Evolutionary conservation across 495 filamentous ascomycete species (phyloP).

Genomic region (Evernia prunastri): DNA sequence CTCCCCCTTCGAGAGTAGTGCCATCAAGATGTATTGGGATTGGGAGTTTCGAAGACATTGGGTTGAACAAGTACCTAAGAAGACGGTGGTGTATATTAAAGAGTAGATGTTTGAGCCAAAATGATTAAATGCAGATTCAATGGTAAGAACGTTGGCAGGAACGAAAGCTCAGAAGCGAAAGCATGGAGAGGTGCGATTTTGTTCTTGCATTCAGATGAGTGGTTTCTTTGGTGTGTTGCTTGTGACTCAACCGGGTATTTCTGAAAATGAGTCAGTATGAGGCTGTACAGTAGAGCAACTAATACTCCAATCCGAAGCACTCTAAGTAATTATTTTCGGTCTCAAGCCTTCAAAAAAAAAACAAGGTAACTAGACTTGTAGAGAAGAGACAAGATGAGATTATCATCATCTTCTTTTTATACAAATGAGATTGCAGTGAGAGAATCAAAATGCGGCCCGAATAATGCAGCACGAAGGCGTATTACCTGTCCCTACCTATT

Average conservation of each 20-base stretch:
- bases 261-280: not conserved
- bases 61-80: slow-evolving; percentile 1
- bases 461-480: too few species aligned
- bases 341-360: too few species aligned
- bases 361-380: too few species aligned
- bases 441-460: too few species aligned
- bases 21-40: slow-evolving; percentile 51
- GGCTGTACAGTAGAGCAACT: too few species aligned
- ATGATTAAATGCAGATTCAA: not conserved
- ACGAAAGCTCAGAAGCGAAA: not conserved
- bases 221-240: not conserved
- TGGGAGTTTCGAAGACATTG: not conserved
- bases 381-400: too few species aligned
- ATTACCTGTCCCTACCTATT: too few species aligned
- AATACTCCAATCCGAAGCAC: too few species aligned
- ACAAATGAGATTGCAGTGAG: too few species aligned
- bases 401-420: too few species aligned
- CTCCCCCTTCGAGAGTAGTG: slow-evolving; percentile 73
- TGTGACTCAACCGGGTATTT: not conserved
- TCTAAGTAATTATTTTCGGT: too few species aligned
- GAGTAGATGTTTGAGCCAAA: not conserved
- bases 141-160: not conserved
- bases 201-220: not conserved
- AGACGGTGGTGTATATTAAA: not conserved
- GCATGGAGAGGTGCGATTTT: not conserved